These are phyloP conservation scores for Serpula lacrymans DNA, from an alignment of 768 basidiomycete genomes.

Conservation along the genomic window DNA sequence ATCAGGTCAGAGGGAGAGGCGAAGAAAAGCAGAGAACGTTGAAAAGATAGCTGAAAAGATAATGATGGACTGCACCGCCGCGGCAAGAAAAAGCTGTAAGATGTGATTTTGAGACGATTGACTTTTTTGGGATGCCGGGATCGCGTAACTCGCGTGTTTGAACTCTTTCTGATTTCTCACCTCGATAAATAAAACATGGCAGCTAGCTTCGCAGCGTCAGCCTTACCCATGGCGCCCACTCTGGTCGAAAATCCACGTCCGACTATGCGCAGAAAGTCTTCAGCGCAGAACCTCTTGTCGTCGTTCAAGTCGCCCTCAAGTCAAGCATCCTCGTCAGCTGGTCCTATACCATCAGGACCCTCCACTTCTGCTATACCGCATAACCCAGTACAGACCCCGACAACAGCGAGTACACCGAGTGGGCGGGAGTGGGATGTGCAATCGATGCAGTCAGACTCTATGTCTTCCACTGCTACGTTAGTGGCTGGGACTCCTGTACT, in stretches of 20 bases:
- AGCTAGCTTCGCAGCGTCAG: slow-evolving; percentile 14
- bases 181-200: slow-evolving; percentile 13
- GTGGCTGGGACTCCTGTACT: slow-evolving; percentile 30
- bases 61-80: neutral
- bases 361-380: slow-evolving; percentile 34
- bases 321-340: slow-evolving; percentile 19
- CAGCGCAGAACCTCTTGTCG: slow-evolving; percentile 77
- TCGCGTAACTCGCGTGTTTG: too few relatives aligned
- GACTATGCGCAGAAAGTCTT: slow-evolving; percentile 78
- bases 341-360: slow-evolving; percentile 29
- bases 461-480: slow-evolving; percentile 36
- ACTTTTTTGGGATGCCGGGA: too few relatives aligned
- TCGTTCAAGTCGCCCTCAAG: slow-evolving; percentile 53
- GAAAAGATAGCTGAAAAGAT: slow-evolving; percentile 4
- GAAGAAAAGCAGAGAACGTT: slow-evolving; percentile 7
- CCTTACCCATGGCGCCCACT: slow-evolving; percentile 20
- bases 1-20: slow-evolving; percentile 14
- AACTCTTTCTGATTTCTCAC: too few relatives aligned
- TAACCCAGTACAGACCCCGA: slow-evolving; percentile 30
- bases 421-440: slow-evolving; percentile 72
- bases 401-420: slow-evolving; percentile 36
- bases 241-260: slow-evolving; percentile 43
- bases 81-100: too few relatives aligned
- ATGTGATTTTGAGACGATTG: too few relatives aligned
- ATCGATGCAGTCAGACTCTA: slow-evolving; percentile 51